phyloP scores from a whole-genome alignment of 805 yeast genomes.

The Teunomyces lycoperdinae region DNA sequence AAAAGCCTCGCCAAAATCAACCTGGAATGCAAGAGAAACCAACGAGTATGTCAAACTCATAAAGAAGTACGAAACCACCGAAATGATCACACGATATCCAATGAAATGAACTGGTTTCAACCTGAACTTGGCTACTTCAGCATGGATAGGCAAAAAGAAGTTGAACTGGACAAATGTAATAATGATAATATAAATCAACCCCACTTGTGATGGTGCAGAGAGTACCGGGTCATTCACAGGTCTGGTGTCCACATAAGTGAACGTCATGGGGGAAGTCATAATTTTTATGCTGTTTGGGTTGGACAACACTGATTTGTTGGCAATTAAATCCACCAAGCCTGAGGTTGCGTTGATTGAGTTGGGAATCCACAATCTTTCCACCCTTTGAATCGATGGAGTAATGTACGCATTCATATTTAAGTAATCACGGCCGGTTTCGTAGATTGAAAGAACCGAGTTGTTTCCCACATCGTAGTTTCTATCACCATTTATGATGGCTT shows the following conservation, averaged over 20 bases:
- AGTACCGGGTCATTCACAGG: constrained; percentile 51
- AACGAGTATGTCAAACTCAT: constrained; percentile 57
- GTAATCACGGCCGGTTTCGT: constrained; percentile 66
- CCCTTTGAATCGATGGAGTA: constrained; percentile 36
- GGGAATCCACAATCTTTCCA: constrained; percentile 33
- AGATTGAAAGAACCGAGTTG: constrained; percentile 38
- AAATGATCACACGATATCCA: constrained; percentile 48
- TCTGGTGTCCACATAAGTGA: constrained; percentile 42
- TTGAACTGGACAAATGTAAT: constrained; percentile 69
- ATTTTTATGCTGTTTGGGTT: constrained; percentile 11
- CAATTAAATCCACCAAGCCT: constrained; percentile 11
- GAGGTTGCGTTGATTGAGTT: constrained; percentile 22
- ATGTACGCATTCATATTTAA: constrained; percentile 42
- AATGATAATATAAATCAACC: constrained; percentile 68
- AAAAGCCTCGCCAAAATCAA: constrained; percentile 54
- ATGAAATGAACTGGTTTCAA: constrained; percentile 46
- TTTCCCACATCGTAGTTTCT: constrained; percentile 25
- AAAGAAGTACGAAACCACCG: constrained; percentile 54
- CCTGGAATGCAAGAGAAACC: constrained; percentile 67
- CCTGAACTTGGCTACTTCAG: constrained; percentile 41
- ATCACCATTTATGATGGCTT: constrained; percentile 40
- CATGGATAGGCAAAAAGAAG: constrained; percentile 56
- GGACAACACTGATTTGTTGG: constrained; percentile 13
- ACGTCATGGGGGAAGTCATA: constrained; percentile 31
- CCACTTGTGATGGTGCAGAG: constrained; percentile 70